Conservation (phyloP, 306 rosid species). For the Dryas drummondii region DNA sequence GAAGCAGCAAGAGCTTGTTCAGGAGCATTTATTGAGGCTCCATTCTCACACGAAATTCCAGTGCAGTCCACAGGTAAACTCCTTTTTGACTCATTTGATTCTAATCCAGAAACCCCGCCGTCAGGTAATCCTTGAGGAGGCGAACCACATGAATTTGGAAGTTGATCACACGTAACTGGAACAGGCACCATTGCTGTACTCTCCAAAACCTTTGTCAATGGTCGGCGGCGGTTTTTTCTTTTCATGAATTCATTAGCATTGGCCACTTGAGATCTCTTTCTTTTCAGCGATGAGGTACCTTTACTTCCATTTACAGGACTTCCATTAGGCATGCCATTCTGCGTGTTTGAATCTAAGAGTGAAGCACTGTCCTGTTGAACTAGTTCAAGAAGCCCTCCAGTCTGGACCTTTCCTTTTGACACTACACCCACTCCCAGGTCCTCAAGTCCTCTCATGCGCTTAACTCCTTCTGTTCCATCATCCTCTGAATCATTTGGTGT, state of each 20-base stretch:
- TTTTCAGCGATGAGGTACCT: constrained; percentile 49
- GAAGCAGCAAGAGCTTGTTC: constrained; percentile 51
- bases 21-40: constrained; percentile 43
- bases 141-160: constrained; percentile 57
- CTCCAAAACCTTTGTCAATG: constrained; percentile 86
- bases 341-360: constrained; percentile 40
- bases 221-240: constrained; percentile 71
- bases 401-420: constrained; percentile 56
- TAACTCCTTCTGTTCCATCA: constrained; percentile 91
- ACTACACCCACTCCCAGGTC: constrained; percentile 73
- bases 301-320: constrained; percentile 54
- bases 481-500: constrained; percentile 98
- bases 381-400: constrained; percentile 47
- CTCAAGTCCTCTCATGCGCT: constrained; percentile 93
- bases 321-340: constrained; percentile 55
- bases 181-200: constrained; percentile 80
- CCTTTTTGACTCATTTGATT: constrained; percentile 55
- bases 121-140: constrained; percentile 50
- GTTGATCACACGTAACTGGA: constrained; percentile 65
- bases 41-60: constrained; percentile 60
- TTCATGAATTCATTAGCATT: constrained; percentile 61
- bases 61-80: constrained; percentile 39
- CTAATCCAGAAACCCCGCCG: constrained; percentile 51
- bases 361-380: constrained; percentile 65
- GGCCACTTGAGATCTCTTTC: constrained; percentile 78